phyloP scores from a whole-genome alignment of 257 asterid species.

The Eucommia ulmoides region DNA sequence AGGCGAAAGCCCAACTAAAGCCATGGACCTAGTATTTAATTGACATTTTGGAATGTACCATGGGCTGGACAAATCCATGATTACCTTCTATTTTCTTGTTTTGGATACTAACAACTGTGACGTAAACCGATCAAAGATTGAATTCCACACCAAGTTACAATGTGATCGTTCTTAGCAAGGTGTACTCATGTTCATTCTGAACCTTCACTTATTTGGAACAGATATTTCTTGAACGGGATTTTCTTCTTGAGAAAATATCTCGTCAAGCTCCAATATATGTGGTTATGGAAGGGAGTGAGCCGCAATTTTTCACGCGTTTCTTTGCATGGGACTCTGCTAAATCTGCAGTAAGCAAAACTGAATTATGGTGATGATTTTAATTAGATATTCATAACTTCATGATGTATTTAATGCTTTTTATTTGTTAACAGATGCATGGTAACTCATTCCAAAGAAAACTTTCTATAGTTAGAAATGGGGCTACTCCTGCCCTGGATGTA shows the following conservation, averaged over 20 bases:
- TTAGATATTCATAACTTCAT: not conserved
- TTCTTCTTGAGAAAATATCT: conserved; percentile 76
- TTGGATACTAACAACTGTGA: no score
- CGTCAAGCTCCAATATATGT: conserved; percentile 56
- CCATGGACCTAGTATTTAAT: not conserved
- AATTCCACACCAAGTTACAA: no score
- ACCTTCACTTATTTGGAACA: conserved; percentile 30
- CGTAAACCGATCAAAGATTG: no score
- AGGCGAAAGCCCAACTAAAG: not conserved
- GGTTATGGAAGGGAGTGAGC: conserved; percentile 91
- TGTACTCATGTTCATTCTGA: no score
- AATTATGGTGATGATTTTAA: not conserved
- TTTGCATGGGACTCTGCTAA: conserved; percentile 84
- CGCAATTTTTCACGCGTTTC: conserved; percentile 80
- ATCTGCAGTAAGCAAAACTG: conserved; percentile 58
- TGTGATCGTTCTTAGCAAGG: no score
- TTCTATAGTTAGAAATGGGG: conserved; percentile 56
- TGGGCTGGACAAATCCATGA: no score
- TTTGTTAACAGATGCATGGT: not conserved
- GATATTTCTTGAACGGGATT: conserved; percentile 84
- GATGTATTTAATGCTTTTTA: not conserved
- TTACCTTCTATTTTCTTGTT: no score
- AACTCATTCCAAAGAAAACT: conserved; percentile 87
- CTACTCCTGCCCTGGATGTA: conserved; percentile 48
- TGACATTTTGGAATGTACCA: no score